Base-by-base conservation (phyloP, 192 early-diverging fungal genomes). In the Helicostylum pulchrum region DNA sequence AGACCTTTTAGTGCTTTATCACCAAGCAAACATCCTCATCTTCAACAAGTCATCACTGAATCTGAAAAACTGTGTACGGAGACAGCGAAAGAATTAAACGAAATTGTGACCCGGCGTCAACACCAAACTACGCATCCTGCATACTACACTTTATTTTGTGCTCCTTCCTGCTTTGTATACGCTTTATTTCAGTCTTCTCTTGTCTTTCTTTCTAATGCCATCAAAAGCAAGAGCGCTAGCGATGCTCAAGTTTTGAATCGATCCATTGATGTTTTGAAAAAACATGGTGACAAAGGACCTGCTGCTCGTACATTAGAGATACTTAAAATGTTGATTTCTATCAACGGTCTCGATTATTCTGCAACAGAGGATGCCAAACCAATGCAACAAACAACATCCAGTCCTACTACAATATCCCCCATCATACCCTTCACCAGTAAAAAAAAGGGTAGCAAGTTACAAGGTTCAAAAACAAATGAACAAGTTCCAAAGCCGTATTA, bases 1-100 rank as follows among this genome's bases (percentile, higher is more conserved):
- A 69, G 79, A 34, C 81, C 79, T 0, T 83, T 79, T 51, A 71
- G 74, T 64, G 23, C 23, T 10, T 23, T 19, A 17, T 56, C 67
- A 5, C 19, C 21, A 23, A 42, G 15, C 15, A 17, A 23, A 31
- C 36, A 42, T 30, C 21, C 36, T 15, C 30, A 48, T 10, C 21
- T 67, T 44, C 23, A 62, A 17, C 39, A 39, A 0, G 26, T 67
- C 20, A 39, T 63, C 12, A 23, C 17, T 5, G 62, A 73, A 42
- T 73, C 71, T 1, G 53, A 58, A 21, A 36, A 26, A 26, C 31
- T 46, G 1, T 64, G 71, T 39, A 55, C 23, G 2, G 47, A 68
- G 5, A 54, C 66, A 11, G 65, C 72, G 1, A 62, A 26, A 0
- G 50, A 60, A 21, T 43, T 73, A 17, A 42, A 32, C 4, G 6